Percentiles rank a stretch among this genome's conserved stretches.
These are phyloP conservation scores for Xylariaceae sp. DNA, from an alignment of 2,329 filamentous ascomycete genomes.

Conservation along the genomic window DNA sequence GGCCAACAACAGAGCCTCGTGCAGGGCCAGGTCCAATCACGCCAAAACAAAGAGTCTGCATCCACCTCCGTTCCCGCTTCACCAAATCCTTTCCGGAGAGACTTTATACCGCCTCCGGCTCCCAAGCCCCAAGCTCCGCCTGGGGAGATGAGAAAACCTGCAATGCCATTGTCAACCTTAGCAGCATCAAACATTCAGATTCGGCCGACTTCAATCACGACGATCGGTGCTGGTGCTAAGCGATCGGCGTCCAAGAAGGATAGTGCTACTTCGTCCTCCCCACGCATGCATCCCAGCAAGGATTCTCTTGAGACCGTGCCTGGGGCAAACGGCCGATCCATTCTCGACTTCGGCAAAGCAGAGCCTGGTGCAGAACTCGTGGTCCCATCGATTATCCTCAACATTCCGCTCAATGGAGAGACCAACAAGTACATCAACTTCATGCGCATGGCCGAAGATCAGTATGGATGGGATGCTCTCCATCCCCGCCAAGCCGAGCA, in stretches of 20 bases:
- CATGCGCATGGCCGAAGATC: conserved; percentile 85
- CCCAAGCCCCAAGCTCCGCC: conserved; percentile 27
- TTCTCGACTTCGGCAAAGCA: conserved; percentile 58
- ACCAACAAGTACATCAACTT: conserved; percentile 94
- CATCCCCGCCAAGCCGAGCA: conserved; percentile 89
- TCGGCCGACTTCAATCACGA: conserved; percentile 32
- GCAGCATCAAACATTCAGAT: conserved; percentile 31
- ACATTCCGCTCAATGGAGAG: conserved; percentile 74
- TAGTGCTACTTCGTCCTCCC: conserved; percentile 41
- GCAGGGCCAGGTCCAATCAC: conserved; percentile 26
- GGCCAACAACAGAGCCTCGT: conserved; percentile 22
- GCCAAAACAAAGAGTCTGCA: conserved; percentile 30
- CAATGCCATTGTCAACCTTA: conserved; percentile 27
- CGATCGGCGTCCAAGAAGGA: conserved; percentile 34
- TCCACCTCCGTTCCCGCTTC: conserved; percentile 39
- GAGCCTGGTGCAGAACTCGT: conserved; percentile 55
- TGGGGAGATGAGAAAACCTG: conserved; percentile 37
- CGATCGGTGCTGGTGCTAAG: conserved; percentile 29
- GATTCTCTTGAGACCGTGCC: conserved; percentile 38
- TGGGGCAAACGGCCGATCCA: conserved; percentile 46
- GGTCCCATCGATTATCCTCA: conserved; percentile 76
- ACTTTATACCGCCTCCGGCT: conserved; percentile 34
- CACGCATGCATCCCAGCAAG: conserved; percentile 47
- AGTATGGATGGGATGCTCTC: conserved; percentile 89
- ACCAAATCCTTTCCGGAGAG: conserved; percentile 37